These are phyloP conservation scores for Trypanosoma melophagium DNA, from an alignment of 208 protist genomes.

Conservation along the genomic window DNA sequence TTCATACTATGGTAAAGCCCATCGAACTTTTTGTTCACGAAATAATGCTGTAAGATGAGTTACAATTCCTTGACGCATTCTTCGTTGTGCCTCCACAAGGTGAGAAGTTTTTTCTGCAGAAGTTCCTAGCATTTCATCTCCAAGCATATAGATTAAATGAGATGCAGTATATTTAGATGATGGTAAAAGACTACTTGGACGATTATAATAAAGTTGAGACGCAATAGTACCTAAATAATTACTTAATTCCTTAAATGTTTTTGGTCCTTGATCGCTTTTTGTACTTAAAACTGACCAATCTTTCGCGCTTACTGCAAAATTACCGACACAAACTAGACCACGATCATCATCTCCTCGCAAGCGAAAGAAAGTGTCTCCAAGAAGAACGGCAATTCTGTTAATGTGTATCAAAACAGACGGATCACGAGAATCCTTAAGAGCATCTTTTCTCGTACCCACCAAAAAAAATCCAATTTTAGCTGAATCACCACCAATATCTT, in stretches of 20 bases:
- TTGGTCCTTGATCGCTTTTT: constrained; percentile 28
- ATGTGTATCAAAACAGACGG: constrained; percentile 25
- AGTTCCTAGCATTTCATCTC: constrained; percentile 28
- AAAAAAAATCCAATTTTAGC: constrained; percentile 29
- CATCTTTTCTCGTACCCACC: constrained; percentile 29
- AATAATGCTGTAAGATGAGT: constrained; percentile 28
- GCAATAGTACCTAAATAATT: constrained; percentile 23
- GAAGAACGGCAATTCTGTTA: constrained; percentile 29
- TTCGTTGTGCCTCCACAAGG: constrained; percentile 26
- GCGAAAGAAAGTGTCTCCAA: constrained; percentile 34
- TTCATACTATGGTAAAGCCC: constrained; percentile 27
- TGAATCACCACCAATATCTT: constrained; percentile 24
- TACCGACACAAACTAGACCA: constrained; percentile 29
- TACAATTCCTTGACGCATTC: constrained; percentile 31
- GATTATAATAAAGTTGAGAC: constrained; percentile 22
- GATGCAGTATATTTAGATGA: constrained; percentile 30
- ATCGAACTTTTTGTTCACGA: constrained; percentile 34
- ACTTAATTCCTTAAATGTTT: constrained; percentile 28
- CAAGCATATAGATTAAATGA: constrained; percentile 34
- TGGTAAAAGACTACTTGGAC: constrained; percentile 30
- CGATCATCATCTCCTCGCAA: constrained; percentile 28
- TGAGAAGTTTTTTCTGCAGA: constrained; percentile 31
- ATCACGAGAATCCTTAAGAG: constrained; percentile 25
- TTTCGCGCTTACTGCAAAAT: constrained; percentile 29
- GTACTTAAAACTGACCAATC: constrained; percentile 34